Base-by-base conservation (phyloP, 1,139 yeast species). In the Kluyveromyces sp. region DNA sequence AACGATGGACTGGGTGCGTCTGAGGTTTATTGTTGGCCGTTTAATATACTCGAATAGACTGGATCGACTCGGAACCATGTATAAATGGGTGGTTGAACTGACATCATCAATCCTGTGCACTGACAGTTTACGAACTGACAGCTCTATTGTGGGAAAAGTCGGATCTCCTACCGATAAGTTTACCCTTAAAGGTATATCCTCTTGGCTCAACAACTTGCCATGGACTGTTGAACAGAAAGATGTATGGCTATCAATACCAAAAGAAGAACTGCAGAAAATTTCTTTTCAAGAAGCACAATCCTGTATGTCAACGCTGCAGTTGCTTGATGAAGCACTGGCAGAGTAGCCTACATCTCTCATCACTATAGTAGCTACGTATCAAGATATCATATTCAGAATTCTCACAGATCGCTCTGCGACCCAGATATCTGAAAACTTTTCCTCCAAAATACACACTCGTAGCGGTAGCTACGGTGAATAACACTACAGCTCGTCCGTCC, bases 21-120 rank as follows among this genome's bases (percentile, higher is more conserved):
- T 85, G 4, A 61, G 65, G 6, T 68, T 67, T 40, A 60, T 81
- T 44, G 57, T 85, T 15, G 75, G 77, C 2, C 70, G 70, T 2
- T 70, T 83, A 11, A 69, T 78, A 1, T 86, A 86, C 56, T 95
- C 95, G 12, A 94, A 92, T 18, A 83, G 83, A 60, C 66, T 84
- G 34, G 80, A 78, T 46, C 58, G 65, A 37, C 51, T 42, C 16
- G 36, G 12, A 8, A n/a, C 15, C n/a, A 3, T 30, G 15, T 20
- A 31, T 17, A 17, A 17, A 18, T 38, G 41, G 41, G 15, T 38
- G 7, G 3, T n/a, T 12, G 4, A 18, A 6, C 13, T 38, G 16
- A 32, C 35, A 9, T 3, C n/a, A 30, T 31, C 29, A 8, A 22
- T 38, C 2, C 19, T 38, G 12, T n/a, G 17, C 9, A 34, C 22